Evolutionary conservation across 129 eudicot species (phyloP), one percentile per base, ranked within the genome.

Genomic region (Scalesia atractyloides): DNA sequence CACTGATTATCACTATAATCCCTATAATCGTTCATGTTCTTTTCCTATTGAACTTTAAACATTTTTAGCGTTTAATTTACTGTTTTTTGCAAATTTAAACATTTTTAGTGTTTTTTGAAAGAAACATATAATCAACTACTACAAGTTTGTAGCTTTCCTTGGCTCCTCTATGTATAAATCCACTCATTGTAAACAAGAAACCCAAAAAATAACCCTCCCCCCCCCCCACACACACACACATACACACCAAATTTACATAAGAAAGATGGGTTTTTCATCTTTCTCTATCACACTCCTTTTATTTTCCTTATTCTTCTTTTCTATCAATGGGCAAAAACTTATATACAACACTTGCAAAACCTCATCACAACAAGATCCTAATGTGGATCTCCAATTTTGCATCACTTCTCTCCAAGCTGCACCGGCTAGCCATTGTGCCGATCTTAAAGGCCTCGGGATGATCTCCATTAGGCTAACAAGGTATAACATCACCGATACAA

Each of bases 391-490:
- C 59, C 66, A 63, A 22, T 78, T 82, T 58, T 82, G 86, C 76
- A 71, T 72, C 66, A 59, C 76, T 58, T 69, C 86, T 72, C 74
- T 82, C 51, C 86, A 82, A 79, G 76, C 86, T 2, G 80, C 83
- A 16, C 81, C 86, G 5, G 68, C 86, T 53, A 69, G 83, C 80
- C 86, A 63, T 8, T 73, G 80, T 15, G 86, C 86, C 5, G 44
- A 69, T 61, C 74, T 79, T 52, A 39, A 20, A 2, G 77, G 80
- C 58, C 74, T 83, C 5, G 87, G 87, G n/a, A 58, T 68, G 76
- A 74, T 79, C 54, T 79, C 84, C 18, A 64, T 83, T 44, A 69
- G 73, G 51, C 79, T 83, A 34, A 66, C 66, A 20, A 64, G 74
- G 20, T 65, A 72, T 16, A 84, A 76, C 60, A n/a, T 76, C 24